Base-by-base conservation (phyloP, 192 early-diverging fungal species). In the Dissophora ornata region DNA sequence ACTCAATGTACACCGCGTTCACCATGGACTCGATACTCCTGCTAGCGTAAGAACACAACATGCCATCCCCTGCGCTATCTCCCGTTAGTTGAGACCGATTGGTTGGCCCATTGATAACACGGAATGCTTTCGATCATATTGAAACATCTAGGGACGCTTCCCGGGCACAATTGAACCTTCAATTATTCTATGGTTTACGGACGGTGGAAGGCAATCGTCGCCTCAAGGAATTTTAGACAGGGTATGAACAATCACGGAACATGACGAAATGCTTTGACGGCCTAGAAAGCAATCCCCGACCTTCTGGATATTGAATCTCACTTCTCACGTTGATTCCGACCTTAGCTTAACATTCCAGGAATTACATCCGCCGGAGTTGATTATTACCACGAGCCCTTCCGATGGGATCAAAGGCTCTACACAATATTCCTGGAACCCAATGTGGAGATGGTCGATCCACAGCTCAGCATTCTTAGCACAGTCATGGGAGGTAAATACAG, bases 131-230 rank as follows among this genome's bases (percentile, higher is more conserved):
- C n/a, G n/a, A n/a, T n/a, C n/a, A n/a, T 15, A 7, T 18, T 33
- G 47, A 32, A 29, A 2, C 33, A 26, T 1, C 44, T 82, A 86
- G 70, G 91, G 93, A 1, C 85, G 93, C 29, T 94, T 89, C 44
- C 84, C 88, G 5, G 81, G 81, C 18, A 79, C 87, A 8, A 83
- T 81, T 51, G 92, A 95, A 54, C 80, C 88, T 0, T 85, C 87
- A 25, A 78, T 88, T 15, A 89, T 95, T 5, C 71, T 92, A 42
- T 95, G 92, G 93, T 88, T 95, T 49, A 95, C 92, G 0, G 92
- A 95, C 53, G 92, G 87, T 2, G 84, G 81, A 50, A 79, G 80
- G 59, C 86, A 90, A 41, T 80, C 89, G 22, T 82, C 81, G 1
- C 22, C 77, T 16, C 33, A 29, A 21, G 82, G 82, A 2, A 64